Conservation (phyloP, 2,329 filamentous ascomycete species). For the Aspergillus tubingensis region DNA sequence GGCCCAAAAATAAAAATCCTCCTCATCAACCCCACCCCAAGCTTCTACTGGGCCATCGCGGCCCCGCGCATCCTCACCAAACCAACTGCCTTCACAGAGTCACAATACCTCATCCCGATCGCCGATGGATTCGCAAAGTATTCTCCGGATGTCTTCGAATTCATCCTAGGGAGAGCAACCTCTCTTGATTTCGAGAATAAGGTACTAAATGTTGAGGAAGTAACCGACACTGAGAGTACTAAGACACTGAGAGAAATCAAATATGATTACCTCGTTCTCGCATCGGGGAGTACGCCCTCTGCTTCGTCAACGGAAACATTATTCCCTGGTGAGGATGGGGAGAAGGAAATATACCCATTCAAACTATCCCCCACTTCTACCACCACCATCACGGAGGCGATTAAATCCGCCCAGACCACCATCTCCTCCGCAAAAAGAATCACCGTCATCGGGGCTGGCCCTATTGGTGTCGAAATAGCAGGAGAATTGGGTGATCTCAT, state of each 20-base stretch:
- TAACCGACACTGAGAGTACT: too few relatives aligned
- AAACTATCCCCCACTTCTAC: background rate
- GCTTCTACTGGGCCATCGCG: conserved; percentile 57
- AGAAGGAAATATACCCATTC: background rate
- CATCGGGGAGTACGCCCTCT: conserved; percentile 54
- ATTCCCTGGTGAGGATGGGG: background rate
- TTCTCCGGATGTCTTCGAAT: conserved; percentile 48
- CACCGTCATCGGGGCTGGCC: conserved; percentile 52
- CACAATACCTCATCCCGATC: conserved; percentile 54
- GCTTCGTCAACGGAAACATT: conserved; percentile 15
- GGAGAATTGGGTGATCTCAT: conserved; percentile 49
- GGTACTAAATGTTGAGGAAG: conserved; percentile 43
- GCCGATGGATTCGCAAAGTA: conserved; percentile 55
- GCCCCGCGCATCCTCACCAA: conserved; percentile 57
- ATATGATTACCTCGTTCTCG: conserved; percentile 60
- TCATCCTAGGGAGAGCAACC: conserved; percentile 54
- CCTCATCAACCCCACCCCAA: conserved; percentile 55
- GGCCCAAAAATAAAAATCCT: conserved; percentile 47
- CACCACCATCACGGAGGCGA: conserved; percentile 17
- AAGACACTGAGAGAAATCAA: conserved; percentile 30
- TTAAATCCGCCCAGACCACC: conserved; percentile 43
- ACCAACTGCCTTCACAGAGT: conserved; percentile 48
- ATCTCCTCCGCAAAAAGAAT: conserved; percentile 46
- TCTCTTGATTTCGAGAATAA: conserved; percentile 48
- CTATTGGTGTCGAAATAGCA: conserved; percentile 52